Base-by-base conservation (phyloP, 306 rosid genomes). In the Cercis canadensis region DNA sequence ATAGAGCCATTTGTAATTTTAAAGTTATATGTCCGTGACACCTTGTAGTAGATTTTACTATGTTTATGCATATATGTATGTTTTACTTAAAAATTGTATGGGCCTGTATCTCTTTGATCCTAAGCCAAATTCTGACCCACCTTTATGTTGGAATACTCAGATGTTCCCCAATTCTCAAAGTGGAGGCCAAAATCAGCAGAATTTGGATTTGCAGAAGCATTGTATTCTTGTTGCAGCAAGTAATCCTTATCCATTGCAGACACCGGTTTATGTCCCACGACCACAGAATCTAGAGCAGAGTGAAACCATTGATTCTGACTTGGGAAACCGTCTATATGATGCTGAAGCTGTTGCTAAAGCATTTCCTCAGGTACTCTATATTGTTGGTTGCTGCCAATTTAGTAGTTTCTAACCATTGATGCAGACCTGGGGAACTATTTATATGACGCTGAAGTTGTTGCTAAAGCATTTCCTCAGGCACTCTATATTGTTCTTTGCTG, bases 311-410 rank as follows among this genome's bases (percentile, higher is more conserved):
- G 99, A 91, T 12, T 67, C 84, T 13, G 92, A 88, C 68, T 54
- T 82, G 4, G 97, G 89, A 81, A 91, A 74, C 52, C 86, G 80
- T 74, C 72, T 88, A 57, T 83, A 87, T 81, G 97, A 86, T 65
- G 97, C 96, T 15, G 97, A 91, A 74, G 86, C 92, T 78, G 92
- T 94, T 70, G 96, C 97, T 79, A 89, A 89, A 85, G 89, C 85
- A 74, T 94, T 89, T 87, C 57, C 92, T 31, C 96, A 84, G 88
- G 99, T 91, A 78, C 50, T 39, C 57, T 69, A 7, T 55, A 7
- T 61, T 56, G 40, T 54, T 29, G 14, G 43, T 47, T 47, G 53
- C 69, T 71, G 15, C 70, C 57, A 56, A 65, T 36, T 49, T 61
- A 57, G 6, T 16, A 16, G 29, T 24, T 24, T 24, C 29, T 24